Percentiles rank a stretch among this genome's conserved stretches.
Conservation (phyloP, 768 basidiomycete species). For the Termitomyces titanicus region DNA sequence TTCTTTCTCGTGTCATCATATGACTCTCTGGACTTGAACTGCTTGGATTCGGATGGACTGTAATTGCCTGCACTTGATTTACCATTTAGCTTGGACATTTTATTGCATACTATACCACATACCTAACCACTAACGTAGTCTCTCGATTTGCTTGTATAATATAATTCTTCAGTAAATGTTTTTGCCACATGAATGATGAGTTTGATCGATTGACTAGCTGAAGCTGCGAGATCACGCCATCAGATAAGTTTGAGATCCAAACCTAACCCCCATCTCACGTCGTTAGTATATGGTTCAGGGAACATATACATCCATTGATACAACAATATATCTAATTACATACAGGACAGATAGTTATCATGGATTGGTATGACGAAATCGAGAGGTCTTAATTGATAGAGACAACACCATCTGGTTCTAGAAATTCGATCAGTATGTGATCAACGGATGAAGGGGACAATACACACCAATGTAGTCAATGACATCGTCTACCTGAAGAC, state of each 20-base stretch:
- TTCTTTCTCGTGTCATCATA: too few species aligned
- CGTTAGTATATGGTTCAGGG: too few species aligned
- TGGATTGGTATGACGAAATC: neutral
- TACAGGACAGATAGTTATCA: neutral
- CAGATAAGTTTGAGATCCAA: too few species aligned
- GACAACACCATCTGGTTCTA: conserved; percentile 41
- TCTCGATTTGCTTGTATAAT: neutral
- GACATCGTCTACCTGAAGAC: conserved; percentile 22
- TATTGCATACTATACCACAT: neutral
- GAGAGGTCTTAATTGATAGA: conserved; percentile 13
- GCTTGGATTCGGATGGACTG: neutral
- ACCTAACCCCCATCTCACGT: neutral
- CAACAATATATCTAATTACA: conserved; percentile 1
- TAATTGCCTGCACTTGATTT: neutral
- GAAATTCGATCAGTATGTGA: neutral
- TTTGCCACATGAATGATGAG: too few species aligned
- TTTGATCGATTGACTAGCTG: too few species aligned
- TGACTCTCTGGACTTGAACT: neutral
- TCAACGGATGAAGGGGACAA: neutral
- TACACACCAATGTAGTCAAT: conserved; percentile 47
- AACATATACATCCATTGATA: neutral
- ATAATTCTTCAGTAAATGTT: neutral
- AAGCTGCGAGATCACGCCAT: too few species aligned
- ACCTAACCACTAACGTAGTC: neutral
- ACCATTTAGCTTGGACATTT: neutral